These are phyloP conservation scores for Trichoderma koningiopsis DNA, from an alignment of 2,329 filamentous ascomycete species.

Conservation along the genomic window DNA sequence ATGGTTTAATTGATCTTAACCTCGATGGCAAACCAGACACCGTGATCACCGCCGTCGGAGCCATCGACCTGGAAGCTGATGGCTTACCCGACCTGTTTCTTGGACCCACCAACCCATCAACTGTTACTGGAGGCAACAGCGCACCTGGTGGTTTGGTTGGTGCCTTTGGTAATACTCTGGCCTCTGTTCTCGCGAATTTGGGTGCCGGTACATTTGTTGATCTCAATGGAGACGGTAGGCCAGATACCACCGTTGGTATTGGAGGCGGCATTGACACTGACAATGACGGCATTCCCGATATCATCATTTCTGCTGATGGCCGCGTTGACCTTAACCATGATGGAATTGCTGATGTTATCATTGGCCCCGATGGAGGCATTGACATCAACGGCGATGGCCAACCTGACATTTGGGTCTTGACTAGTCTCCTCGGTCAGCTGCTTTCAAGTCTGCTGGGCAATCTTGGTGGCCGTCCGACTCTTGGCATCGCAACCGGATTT, in stretches of 20 bases:
- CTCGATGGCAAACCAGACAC: background rate
- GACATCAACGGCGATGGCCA: background rate
- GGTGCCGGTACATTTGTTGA: background rate
- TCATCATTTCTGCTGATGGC: background rate
- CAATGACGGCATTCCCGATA: conserved; percentile 1
- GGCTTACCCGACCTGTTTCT: background rate
- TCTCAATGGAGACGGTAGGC: conserved; percentile 9
- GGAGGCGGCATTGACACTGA: background rate
- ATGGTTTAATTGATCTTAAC: background rate
- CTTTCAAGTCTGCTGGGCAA: background rate
- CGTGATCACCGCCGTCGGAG: background rate
- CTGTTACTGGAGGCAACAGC: background rate
- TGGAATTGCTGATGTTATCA: background rate
- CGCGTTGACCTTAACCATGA: background rate
- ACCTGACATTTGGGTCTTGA: background rate
- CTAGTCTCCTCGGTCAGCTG: background rate
- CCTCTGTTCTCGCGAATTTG: background rate
- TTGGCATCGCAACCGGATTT: background rate
- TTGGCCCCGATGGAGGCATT: background rate
- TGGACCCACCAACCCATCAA: background rate
- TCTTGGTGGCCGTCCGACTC: background rate
- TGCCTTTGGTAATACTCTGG: background rate
- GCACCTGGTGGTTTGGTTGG: background rate
- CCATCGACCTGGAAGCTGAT: conserved; percentile 3
- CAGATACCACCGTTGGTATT: background rate